These are phyloP conservation scores for Rutstroemia sp. DNA, from an alignment of 2,329 filamentous ascomycete species.

Conservation along the genomic window DNA sequence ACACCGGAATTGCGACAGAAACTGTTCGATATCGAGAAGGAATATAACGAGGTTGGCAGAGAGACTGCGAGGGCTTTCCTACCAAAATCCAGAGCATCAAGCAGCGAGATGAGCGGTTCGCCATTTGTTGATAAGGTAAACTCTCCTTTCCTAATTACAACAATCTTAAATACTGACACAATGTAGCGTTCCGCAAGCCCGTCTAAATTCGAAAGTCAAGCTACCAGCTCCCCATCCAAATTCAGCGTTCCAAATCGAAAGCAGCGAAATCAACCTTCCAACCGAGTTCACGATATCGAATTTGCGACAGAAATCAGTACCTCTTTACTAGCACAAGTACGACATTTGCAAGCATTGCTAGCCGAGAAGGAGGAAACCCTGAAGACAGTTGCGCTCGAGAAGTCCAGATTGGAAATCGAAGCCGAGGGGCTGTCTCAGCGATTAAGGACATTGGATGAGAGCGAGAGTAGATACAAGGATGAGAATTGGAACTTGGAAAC, in stretches of 20 bases:
- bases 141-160: slow-evolving; percentile 1
- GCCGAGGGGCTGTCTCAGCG: slow-evolving; percentile 72
- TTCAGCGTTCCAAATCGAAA: slow-evolving; percentile 80
- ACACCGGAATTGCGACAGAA: slow-evolving; percentile 75
- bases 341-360: slow-evolving; percentile 78
- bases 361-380: slow-evolving; percentile 83
- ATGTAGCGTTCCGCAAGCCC: slow-evolving; percentile 61
- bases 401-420: slow-evolving; percentile 74
- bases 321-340: slow-evolving; percentile 86
- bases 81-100: slow-evolving; percentile 73
- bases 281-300: slow-evolving; percentile 88
- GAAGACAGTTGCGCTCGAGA: slow-evolving; percentile 66
- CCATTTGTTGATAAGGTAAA: slow-evolving; percentile 41
- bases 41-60: slow-evolving; percentile 88
- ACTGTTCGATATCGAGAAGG: slow-evolving; percentile 80
- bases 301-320: slow-evolving; percentile 98
- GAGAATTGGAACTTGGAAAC: slow-evolving; percentile 98
- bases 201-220: slow-evolving; percentile 75
- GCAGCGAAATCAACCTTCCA: slow-evolving; percentile 81
- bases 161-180: slow-evolving; percentile 15
- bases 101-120: slow-evolving; percentile 48
- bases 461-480: slow-evolving; percentile 92
- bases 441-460: slow-evolving; percentile 79
- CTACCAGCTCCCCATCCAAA: slow-evolving; percentile 82
- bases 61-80: slow-evolving; percentile 86